phyloP scores from a whole-genome alignment of 2,329 filamentous ascomycete species.

The Leptodontidium sp. region DNA sequence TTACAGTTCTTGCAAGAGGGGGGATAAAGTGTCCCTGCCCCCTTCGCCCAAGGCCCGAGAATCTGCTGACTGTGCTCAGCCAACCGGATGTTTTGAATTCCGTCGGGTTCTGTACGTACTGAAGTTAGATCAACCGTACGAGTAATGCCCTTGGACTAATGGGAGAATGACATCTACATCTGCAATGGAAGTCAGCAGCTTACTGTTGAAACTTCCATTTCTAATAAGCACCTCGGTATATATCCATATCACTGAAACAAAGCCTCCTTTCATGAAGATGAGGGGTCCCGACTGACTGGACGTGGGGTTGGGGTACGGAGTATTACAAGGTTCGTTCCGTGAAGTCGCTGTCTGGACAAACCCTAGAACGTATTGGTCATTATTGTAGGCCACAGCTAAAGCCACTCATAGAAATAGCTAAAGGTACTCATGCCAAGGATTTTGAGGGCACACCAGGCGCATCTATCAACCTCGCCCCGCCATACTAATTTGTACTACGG shows the following conservation, averaged over 20 bases:
- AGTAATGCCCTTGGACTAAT: background rate
- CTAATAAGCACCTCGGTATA: background rate
- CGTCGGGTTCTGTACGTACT: background rate
- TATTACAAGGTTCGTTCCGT: constrained; percentile 9
- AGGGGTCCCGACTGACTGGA: background rate
- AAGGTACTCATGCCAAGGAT: no score
- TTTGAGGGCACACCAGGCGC: no score
- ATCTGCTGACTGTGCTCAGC: constrained; percentile 23
- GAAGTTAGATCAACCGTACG: constrained; percentile 3
- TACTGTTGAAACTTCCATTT: background rate
- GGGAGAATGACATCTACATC: no score
- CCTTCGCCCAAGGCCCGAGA: background rate
- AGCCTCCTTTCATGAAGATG: background rate
- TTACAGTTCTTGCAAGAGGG: constrained; percentile 10
- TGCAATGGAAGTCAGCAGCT: background rate
- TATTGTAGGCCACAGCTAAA: no score
- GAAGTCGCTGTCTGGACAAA: constrained; percentile 2
- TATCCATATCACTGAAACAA: background rate
- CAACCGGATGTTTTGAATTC: constrained; percentile 19
- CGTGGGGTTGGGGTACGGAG: constrained; percentile 1
- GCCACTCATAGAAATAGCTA: no score
- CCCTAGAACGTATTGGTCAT: background rate
- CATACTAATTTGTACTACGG: no score
- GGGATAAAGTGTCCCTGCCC: constrained; percentile 21
- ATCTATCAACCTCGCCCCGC: no score